Evolutionary conservation across 371 early-diverging fungal species (phyloP).

Genomic region (Mucor piriformis): DNA sequence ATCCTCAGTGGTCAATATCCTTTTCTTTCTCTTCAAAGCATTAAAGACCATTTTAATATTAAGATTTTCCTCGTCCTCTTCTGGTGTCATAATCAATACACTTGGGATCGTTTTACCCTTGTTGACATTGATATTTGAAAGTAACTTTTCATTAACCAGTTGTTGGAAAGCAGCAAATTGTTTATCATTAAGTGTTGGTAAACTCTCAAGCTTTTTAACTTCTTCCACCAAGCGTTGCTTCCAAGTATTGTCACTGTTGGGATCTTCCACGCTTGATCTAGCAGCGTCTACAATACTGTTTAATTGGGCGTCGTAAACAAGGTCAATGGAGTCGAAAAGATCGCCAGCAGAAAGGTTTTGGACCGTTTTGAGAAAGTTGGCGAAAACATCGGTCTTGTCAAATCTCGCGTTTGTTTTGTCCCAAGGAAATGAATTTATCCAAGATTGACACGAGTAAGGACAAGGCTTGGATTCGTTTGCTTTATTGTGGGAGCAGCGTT

Average conservation of each 20-base stretch:
- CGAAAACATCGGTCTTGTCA: background rate
- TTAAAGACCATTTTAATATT: background rate
- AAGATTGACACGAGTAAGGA: background rate
- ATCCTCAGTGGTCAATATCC: background rate
- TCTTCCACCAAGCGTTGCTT: background rate
- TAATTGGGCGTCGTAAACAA: background rate
- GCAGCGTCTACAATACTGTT: background rate
- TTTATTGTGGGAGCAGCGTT: background rate
- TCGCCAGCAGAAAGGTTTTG: background rate
- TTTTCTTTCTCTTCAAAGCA: background rate
- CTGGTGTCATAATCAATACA: background rate
- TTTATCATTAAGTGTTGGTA: background rate
- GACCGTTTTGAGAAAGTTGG: background rate
- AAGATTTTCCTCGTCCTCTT: background rate
- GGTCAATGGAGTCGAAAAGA: background rate
- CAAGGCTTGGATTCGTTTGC: background rate
- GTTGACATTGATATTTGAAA: background rate
- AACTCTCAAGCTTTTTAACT: background rate
- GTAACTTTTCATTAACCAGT: background rate
- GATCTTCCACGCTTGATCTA: background rate
- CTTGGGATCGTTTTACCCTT: background rate
- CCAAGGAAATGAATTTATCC: background rate
- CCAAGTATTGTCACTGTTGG: background rate
- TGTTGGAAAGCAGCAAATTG: background rate
- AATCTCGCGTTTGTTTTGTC: background rate